These are phyloP conservation scores for Candida maris DNA, from an alignment of 805 yeast genomes.

Conservation along the genomic window DNA sequence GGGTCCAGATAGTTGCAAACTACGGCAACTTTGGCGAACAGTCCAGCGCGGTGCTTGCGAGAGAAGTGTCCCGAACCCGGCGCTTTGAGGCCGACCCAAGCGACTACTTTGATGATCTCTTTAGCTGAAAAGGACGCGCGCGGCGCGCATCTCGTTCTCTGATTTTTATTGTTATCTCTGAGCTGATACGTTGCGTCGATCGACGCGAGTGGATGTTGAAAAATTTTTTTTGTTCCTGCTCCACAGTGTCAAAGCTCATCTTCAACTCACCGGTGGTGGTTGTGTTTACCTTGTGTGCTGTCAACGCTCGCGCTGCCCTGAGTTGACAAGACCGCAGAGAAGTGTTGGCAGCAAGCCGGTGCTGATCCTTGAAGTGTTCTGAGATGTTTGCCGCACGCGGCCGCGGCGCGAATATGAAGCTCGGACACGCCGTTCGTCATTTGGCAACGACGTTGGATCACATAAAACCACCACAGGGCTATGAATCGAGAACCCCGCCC, in stretches of 20 bases:
- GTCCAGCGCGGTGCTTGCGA: not conserved
- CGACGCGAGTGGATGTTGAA: not conserved
- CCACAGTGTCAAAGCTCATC: not conserved
- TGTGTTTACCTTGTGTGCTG: no score
- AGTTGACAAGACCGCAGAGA: no score
- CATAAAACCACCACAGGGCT: conserved; percentile 52
- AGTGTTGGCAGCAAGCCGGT: no score
- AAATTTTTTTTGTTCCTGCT: not conserved
- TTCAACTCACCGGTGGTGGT: no score
- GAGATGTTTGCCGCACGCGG: conserved; percentile 13
- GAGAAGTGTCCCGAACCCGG: not conserved
- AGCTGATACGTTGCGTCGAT: not conserved
- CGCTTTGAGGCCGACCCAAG: conserved; percentile 14
- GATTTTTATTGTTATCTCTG: no score
- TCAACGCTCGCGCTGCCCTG: not conserved
- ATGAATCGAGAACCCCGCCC: conserved; percentile 78
- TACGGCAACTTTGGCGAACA: not conserved
- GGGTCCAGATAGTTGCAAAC: conserved; percentile 6
- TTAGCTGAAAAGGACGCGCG: no score
- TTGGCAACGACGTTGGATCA: conserved; percentile 26
- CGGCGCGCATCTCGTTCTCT: no score
- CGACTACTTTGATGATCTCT: conserved; percentile 16
- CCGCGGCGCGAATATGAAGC: conserved; percentile 5
- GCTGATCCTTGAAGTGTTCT: no score
- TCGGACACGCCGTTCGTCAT: conserved; percentile 13